Conservation (phyloP, 257 asterid species). For the Mitragyna speciosa region DNA sequence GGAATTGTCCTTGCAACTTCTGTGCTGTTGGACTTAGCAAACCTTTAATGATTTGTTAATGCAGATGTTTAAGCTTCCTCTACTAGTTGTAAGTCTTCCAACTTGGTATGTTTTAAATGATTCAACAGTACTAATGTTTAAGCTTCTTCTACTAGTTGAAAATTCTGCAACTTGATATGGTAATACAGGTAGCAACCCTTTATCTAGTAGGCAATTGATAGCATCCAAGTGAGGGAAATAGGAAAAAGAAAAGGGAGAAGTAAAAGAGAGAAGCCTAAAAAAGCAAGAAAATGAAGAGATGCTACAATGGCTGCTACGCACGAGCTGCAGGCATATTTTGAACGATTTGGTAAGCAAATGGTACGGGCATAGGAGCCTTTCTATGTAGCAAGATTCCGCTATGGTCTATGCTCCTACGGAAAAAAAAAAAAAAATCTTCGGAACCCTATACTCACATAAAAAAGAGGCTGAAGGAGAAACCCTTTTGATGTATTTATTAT, state of each 20-base stretch:
- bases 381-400: slow-evolving; percentile 5
- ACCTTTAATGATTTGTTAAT: background rate
- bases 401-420: background rate
- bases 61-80: background rate
- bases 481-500: background rate
- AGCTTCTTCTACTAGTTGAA: too few species aligned
- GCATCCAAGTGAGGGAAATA: too few species aligned
- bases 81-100: too few species aligned
- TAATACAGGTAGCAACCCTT: too few species aligned
- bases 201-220: too few species aligned
- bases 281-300: background rate
- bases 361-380: slow-evolving; percentile 10
- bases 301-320: background rate
- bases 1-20: background rate
- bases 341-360: background rate
- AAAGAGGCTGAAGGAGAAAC: background rate
- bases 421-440: background rate
- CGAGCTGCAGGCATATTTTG: background rate
- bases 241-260: background rate
- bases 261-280: background rate
- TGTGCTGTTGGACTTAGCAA: background rate
- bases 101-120: too few species aligned
- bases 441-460: background rate
- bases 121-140: too few species aligned
- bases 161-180: too few species aligned